Conservation (phyloP, 2,329 filamentous ascomycete species). For the Fusarium tricinctum region DNA sequence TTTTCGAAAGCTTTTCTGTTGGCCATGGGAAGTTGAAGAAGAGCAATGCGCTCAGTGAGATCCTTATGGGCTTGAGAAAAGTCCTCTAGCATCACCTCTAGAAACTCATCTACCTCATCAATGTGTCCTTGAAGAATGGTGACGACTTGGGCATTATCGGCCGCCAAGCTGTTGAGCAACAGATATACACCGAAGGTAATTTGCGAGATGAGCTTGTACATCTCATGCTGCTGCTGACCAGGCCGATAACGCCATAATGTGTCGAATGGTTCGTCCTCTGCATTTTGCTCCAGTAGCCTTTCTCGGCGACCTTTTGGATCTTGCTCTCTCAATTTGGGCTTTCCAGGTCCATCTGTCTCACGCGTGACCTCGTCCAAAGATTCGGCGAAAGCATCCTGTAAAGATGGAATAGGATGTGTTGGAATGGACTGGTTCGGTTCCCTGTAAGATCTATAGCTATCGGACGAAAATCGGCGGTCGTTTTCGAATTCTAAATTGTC, state of each 20-base stretch:
- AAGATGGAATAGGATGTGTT: constrained; percentile 77
- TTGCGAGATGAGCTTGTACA: constrained; percentile 91
- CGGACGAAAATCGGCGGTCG: constrained; percentile 39
- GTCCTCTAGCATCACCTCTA: constrained; percentile 89
- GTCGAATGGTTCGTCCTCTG: constrained; percentile 78
- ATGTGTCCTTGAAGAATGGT: constrained; percentile 92
- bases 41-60: constrained; percentile 82
- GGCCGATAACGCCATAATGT: constrained; percentile 82
- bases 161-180: constrained; percentile 85
- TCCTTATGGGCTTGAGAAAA: constrained; percentile 83
- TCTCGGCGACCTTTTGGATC: constrained; percentile 75
- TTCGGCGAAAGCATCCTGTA: constrained; percentile 87
- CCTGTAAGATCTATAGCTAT: constrained; percentile 44
- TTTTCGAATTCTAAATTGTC: constrained; percentile 26
- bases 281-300: constrained; percentile 75
- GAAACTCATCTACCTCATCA: constrained; percentile 91
- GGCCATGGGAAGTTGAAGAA: constrained; percentile 84
- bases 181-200: constrained; percentile 95
- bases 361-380: constrained; percentile 79
- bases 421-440: constrained; percentile 50
- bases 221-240: constrained; percentile 84
- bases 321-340: constrained; percentile 67
- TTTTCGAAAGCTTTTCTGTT: constrained; percentile 86
- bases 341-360: constrained; percentile 56
- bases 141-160: constrained; percentile 89